These are phyloP conservation scores for Protostelium mycophagum DNA, from an alignment of 78 protist species.

Conservation along the genomic window DNA sequence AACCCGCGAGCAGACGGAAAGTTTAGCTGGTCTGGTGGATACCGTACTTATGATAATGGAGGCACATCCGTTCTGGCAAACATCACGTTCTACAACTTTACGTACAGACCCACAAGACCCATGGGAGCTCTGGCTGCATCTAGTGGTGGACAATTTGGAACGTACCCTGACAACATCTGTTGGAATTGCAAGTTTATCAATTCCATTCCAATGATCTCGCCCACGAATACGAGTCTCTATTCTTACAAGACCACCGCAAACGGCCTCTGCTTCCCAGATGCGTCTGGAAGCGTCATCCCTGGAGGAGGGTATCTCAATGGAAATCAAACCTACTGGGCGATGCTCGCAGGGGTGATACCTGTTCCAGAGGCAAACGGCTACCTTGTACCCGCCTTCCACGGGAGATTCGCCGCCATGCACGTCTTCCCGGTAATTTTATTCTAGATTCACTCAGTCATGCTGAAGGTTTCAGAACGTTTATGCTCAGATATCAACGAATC, in stretches of 20 bases:
- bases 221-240: neutral
- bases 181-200: neutral
- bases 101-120: neutral
- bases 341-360: neutral
- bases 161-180: neutral
- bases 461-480: neutral
- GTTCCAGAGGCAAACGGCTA: neutral
- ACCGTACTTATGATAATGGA: neutral
- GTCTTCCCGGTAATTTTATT: neutral
- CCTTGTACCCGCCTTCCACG: neutral
- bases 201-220: neutral
- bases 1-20: neutral
- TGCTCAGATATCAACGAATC: neutral
- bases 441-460: neutral
- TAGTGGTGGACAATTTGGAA: neutral
- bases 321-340: neutral
- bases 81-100: neutral
- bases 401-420: neutral
- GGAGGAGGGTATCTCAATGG: neutral
- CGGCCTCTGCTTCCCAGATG: neutral
- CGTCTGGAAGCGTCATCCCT: neutral
- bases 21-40: neutral
- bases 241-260: neutral
- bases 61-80: neutral
- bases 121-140: neutral